Conservation (phyloP, 1,139 yeast species). For the Suhomyces panamericanus region DNA sequence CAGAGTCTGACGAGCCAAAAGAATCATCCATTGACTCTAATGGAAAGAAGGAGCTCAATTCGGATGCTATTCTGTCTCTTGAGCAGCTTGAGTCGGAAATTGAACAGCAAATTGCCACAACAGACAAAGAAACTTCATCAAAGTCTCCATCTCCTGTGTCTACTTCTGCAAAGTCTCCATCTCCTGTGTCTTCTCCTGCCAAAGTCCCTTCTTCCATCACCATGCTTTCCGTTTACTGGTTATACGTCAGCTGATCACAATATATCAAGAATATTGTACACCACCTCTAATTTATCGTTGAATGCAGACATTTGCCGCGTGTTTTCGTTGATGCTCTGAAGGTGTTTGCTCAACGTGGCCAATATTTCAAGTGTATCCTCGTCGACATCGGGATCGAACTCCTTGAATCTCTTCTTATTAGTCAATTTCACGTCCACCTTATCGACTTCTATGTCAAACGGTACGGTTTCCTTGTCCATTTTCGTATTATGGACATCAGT, state of each 20-base stretch:
- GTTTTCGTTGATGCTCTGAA: conserved; percentile 20
- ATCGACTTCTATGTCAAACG: not conserved
- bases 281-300: conserved; percentile 29
- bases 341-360: conserved; percentile 19
- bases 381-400: conserved; percentile 30
- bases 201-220: conserved; percentile 5
- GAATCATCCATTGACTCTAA: not conserved
- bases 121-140: not conserved
- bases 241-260: conserved; percentile 23
- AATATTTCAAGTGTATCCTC: conserved; percentile 25
- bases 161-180: too few species aligned
- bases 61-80: not conserved
- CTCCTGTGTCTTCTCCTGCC: not conserved
- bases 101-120: not conserved
- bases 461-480: conserved; percentile 12
- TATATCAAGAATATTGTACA: conserved; percentile 29
- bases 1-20: not conserved
- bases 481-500: conserved; percentile 9
- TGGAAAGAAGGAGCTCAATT: not conserved
- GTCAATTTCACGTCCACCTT: conserved; percentile 4
- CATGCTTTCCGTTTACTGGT: conserved; percentile 35
- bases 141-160: not conserved
- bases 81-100: not conserved
- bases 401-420: not conserved
- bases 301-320: conserved; percentile 24